These are phyloP conservation scores for Aureobasidium lini DNA, from an alignment of 2,329 filamentous ascomycete species.

Conservation along the genomic window DNA sequence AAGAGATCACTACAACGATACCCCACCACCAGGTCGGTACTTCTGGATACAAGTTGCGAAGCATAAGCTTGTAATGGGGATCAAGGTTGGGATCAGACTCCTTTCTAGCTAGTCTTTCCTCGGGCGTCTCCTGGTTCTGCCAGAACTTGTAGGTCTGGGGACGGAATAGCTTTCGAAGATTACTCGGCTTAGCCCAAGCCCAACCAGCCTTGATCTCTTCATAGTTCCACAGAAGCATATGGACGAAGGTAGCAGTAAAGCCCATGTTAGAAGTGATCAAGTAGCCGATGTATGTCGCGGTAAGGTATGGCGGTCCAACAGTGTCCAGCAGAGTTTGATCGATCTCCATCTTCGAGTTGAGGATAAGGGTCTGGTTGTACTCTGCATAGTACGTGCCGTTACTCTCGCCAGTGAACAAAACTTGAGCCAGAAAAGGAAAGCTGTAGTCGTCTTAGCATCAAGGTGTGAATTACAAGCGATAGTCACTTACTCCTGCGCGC, in stretches of 20 bases:
- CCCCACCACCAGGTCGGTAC: conserved; percentile 28
- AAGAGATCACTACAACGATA: conserved; percentile 19
- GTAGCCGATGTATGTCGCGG: conserved; percentile 28
- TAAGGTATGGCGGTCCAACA: conserved; percentile 37
- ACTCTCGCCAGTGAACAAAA: conserved; percentile 31
- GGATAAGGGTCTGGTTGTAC: conserved; percentile 39
- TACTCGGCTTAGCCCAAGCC: conserved; percentile 21
- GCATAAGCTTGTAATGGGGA: conserved; percentile 29
- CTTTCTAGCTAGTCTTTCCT: conserved; percentile 19
- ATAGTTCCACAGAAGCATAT: conserved; percentile 31
- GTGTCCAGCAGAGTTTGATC: conserved; percentile 28
- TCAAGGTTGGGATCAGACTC: conserved; percentile 22
- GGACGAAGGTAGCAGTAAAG: conserved; percentile 40
- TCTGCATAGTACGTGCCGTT: conserved; percentile 30
- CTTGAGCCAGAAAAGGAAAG: conserved; percentile 39
- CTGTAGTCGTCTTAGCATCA: conserved; percentile 9
- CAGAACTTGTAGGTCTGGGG: conserved; percentile 23
- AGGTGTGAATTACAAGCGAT: no score
- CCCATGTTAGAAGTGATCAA: conserved; percentile 40
- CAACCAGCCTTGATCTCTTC: conserved; percentile 34
- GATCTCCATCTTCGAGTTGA: conserved; percentile 34
- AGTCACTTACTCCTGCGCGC: conserved; percentile 21
- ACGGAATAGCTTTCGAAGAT: conserved; percentile 19
- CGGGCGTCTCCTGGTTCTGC: conserved; percentile 19
- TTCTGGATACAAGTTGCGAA: conserved; percentile 24